Conservation (phyloP, 2,329 filamentous ascomycete genomes). For the Aspergillus fischeri region DNA sequence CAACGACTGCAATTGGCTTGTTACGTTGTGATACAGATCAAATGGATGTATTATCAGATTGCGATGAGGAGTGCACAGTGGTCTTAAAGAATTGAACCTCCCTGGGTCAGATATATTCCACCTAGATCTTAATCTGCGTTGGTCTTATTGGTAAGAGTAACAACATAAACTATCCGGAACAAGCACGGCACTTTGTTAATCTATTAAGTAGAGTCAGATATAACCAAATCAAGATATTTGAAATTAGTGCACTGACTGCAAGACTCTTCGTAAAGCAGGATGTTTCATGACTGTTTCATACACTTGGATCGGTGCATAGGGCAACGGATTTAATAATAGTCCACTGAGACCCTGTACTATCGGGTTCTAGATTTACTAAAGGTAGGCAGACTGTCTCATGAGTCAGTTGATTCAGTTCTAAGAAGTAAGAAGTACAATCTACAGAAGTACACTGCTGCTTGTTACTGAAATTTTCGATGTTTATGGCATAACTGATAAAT, state of each 20-base stretch:
- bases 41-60: not conserved
- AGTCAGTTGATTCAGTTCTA: too few relatives aligned
- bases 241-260: too few relatives aligned
- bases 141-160: not conserved
- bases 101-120: not conserved
- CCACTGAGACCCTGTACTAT: too few relatives aligned
- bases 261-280: too few relatives aligned
- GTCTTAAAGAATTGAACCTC: not conserved
- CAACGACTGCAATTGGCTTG: not conserved
- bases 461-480: not conserved
- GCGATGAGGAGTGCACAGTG: not conserved
- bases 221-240: not conserved
- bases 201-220: not conserved
- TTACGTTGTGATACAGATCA: not conserved
- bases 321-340: too few relatives aligned
- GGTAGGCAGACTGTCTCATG: too few relatives aligned
- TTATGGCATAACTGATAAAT: not conserved
- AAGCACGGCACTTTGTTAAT: not conserved
- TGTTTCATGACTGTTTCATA: not conserved
- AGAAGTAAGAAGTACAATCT: too few relatives aligned
- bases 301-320: not conserved
- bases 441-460: not conserved
- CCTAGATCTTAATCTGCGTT: not conserved
- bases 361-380: too few relatives aligned
- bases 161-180: not conserved